Evolutionary conservation across 2,329 filamentous ascomycete species (phyloP).

Genomic region (Corinectria fuckeliana): DNA sequence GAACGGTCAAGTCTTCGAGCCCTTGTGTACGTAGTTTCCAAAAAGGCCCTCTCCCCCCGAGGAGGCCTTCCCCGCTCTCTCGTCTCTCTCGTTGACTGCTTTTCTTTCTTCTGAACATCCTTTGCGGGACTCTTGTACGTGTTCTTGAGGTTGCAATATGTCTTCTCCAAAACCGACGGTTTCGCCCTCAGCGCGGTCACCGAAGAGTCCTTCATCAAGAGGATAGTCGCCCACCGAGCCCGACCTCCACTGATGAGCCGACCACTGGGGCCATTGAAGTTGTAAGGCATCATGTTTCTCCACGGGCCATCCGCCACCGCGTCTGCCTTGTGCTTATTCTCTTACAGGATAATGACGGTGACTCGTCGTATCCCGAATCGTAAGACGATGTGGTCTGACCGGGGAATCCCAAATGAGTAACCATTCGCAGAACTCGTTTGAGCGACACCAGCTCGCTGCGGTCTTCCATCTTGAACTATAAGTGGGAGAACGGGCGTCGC

Average conservation of each 20-base stretch:
- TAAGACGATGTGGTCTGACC: background rate
- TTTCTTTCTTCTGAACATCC: background rate
- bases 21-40: background rate
- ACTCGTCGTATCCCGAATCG: background rate
- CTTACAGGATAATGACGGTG: background rate
- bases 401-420: background rate
- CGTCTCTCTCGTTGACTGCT: background rate
- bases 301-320: background rate
- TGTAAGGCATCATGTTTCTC: background rate
- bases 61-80: background rate
- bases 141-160: background rate
- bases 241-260: too few relatives aligned
- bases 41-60: background rate
- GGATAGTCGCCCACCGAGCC: background rate
- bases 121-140: too few relatives aligned
- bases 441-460: conserved; percentile 18
- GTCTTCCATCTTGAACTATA: conserved; percentile 24
- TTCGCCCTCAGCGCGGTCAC: background rate
- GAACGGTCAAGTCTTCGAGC: background rate
- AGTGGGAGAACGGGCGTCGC: conserved; percentile 54
- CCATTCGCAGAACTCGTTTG: background rate
- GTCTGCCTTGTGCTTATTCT: background rate
- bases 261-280: background rate
- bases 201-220: background rate
- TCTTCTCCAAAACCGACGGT: background rate